Evolutionary conservation across 352 stramenopile genomes (phyloP).

Genomic region (Globisporangium nunn): DNA sequence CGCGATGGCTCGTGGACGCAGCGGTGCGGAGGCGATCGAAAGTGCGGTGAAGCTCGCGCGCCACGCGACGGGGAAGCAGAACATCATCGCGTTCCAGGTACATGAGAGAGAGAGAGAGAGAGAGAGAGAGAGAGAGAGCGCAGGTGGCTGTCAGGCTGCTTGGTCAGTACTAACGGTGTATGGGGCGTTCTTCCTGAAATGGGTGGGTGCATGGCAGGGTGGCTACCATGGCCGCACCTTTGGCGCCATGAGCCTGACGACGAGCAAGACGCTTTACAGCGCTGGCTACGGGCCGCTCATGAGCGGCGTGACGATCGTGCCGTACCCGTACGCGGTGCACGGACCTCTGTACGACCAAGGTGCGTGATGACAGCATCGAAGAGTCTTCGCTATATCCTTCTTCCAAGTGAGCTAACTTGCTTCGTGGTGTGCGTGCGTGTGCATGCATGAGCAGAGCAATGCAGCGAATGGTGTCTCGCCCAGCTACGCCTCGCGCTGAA

Average conservation of each 20-base stretch:
- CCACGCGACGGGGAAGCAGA: slow-evolving; percentile 82
- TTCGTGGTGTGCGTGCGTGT: not conserved
- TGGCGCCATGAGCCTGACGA: slow-evolving; percentile 90
- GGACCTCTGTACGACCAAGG: slow-evolving; percentile 17
- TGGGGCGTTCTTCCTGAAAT: not conserved
- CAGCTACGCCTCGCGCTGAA: slow-evolving; percentile 86
- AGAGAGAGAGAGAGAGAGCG: too few species aligned
- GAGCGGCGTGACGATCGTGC: slow-evolving; percentile 73
- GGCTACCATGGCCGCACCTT: slow-evolving; percentile 90
- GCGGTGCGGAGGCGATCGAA: slow-evolving; percentile 89
- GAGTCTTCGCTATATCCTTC: too few species aligned
- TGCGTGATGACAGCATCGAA: not conserved
- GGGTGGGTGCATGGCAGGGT: slow-evolving; percentile 18
- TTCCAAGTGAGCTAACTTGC: too few species aligned
- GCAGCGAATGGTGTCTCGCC: slow-evolving; percentile 66
- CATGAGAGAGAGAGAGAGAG: too few species aligned
- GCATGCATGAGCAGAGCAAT: slow-evolving; percentile 25
- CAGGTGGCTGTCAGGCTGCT: too few species aligned
- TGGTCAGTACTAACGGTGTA: not conserved
- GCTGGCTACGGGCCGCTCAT: slow-evolving; percentile 80
- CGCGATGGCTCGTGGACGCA: slow-evolving; percentile 7
- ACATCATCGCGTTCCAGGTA: slow-evolving; percentile 87
- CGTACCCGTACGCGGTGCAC: slow-evolving; percentile 73
- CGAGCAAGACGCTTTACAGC: slow-evolving; percentile 87
- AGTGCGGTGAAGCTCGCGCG: slow-evolving; percentile 90